phyloP scores from a whole-genome alignment of 345 rosid genomes.

The Citropsis articulata region DNA sequence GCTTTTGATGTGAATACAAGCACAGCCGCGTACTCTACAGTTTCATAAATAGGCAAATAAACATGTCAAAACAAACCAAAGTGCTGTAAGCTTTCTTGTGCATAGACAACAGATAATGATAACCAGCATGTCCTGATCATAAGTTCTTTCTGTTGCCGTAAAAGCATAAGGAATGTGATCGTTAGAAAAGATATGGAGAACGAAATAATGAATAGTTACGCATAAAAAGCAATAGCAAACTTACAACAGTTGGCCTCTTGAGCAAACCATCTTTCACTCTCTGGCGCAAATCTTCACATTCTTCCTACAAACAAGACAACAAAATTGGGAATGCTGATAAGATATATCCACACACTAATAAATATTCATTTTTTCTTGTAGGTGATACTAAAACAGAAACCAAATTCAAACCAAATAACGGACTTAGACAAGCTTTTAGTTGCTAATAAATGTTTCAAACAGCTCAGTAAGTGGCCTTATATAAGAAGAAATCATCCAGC shows the following conservation, averaged over 20 bases:
- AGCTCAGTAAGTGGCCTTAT: neutral
- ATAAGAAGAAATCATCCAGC: neutral
- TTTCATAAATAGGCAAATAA: neutral
- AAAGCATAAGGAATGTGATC: neutral
- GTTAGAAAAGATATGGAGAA: neutral
- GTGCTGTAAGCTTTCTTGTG: neutral
- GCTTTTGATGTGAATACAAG: neutral
- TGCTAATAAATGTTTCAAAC: neutral
- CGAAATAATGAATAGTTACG: neutral
- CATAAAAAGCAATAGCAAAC: constrained; percentile 24
- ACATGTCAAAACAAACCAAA: constrained; percentile 1
- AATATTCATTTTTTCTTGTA: neutral
- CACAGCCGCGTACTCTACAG: neutral
- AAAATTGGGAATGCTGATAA: constrained; percentile 16
- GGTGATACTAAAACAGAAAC: neutral
- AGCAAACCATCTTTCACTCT: constrained; percentile 52
- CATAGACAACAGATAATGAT: neutral
- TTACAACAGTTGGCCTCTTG: constrained; percentile 65
- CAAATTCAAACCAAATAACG: neutral
- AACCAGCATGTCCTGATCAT: neutral
- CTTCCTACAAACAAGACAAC: constrained; percentile 57
- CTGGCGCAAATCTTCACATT: constrained; percentile 66
- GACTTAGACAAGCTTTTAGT: neutral
- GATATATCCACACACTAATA: neutral
- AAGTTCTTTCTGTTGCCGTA: neutral